Percentiles rank a stretch among this genome's conserved stretches.
phyloP scores from a whole-genome alignment of 2,329 filamentous ascomycete species.

The Aspergillus hiratsukae region DNA sequence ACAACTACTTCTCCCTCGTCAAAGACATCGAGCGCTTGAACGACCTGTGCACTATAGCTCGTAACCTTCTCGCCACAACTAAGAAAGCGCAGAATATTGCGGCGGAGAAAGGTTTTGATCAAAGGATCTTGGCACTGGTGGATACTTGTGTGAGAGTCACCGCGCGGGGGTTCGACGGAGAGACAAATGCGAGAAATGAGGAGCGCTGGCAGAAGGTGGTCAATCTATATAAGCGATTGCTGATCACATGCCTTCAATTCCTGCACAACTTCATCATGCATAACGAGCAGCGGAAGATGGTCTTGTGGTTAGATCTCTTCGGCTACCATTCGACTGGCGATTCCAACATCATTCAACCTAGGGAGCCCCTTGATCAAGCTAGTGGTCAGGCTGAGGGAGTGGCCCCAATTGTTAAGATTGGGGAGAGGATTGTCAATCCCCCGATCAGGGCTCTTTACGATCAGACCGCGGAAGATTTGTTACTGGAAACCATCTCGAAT shows the following conservation, averaged over 20 bases:
- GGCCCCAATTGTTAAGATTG: conserved; percentile 40
- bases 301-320: conserved; percentile 62
- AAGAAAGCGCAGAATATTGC: conserved; percentile 60
- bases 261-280: conserved; percentile 63
- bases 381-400: conserved; percentile 34
- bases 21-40: conserved; percentile 61
- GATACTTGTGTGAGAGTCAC: conserved; percentile 63
- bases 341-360: conserved; percentile 42
- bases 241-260: conserved; percentile 63
- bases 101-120: conserved; percentile 56
- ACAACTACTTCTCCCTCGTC: conserved; percentile 54
- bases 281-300: conserved; percentile 61
- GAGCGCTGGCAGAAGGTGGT: conserved; percentile 63
- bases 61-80: conserved; percentile 59
- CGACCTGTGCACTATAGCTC: conserved; percentile 57
- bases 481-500: conserved; percentile 42
- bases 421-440: conserved; percentile 40
- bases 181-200: conserved; percentile 57
- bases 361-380: conserved; percentile 37
- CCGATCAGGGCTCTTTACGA: conserved; percentile 40
- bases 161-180: conserved; percentile 60
- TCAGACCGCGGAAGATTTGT: conserved; percentile 40
- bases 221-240: conserved; percentile 60
- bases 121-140: conserved; percentile 57
- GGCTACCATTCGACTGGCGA: conserved; percentile 50